Percentiles rank a stretch among this genome's conserved stretches.
These are phyloP conservation scores for Leishmania guyanensis DNA, from an alignment of 208 protist genomes.

Conservation along the genomic window DNA sequence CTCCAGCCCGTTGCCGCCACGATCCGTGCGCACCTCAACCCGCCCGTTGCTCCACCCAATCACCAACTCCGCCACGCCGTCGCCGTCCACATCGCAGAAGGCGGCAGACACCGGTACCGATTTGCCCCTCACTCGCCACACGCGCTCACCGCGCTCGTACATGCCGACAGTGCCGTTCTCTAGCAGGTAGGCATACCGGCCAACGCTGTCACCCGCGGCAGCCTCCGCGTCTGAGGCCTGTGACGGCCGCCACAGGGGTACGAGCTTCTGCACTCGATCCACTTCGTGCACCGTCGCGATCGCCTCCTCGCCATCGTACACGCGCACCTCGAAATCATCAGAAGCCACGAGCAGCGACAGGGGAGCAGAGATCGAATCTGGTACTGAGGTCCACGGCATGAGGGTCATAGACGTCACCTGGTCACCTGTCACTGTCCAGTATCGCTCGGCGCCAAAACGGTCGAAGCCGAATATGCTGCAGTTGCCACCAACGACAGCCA, in stretches of 20 bases:
- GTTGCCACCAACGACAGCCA: slow-evolving; percentile 94
- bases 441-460: slow-evolving; percentile 80
- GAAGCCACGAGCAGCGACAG: slow-evolving; percentile 89
- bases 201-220: slow-evolving; percentile 2
- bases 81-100: slow-evolving; percentile 93
- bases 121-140: slow-evolving; percentile 91
- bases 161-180: slow-evolving; percentile 94
- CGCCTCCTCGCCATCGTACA: slow-evolving; percentile 90
- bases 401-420: slow-evolving; percentile 89
- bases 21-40: slow-evolving; percentile 84
- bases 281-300: slow-evolving; percentile 82
- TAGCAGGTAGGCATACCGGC: slow-evolving; percentile 90
- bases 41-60: slow-evolving; percentile 88
- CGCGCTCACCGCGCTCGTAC: slow-evolving; percentile 75
- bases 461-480: slow-evolving; percentile 95
- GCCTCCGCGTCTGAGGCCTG: not conserved
- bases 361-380: not conserved
- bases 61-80: slow-evolving; percentile 93
- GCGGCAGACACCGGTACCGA: slow-evolving; percentile 74
- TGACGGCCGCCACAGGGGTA: slow-evolving; percentile 26
- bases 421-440: slow-evolving; percentile 95
- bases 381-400: slow-evolving; percentile 53
- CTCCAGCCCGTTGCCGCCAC: slow-evolving; percentile 30
- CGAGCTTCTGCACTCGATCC: slow-evolving; percentile 73
- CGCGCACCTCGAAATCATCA: slow-evolving; percentile 94